These are phyloP conservation scores for Syzygium malaccense DNA, from an alignment of 441 rosid species.

Conservation along the genomic window DNA sequence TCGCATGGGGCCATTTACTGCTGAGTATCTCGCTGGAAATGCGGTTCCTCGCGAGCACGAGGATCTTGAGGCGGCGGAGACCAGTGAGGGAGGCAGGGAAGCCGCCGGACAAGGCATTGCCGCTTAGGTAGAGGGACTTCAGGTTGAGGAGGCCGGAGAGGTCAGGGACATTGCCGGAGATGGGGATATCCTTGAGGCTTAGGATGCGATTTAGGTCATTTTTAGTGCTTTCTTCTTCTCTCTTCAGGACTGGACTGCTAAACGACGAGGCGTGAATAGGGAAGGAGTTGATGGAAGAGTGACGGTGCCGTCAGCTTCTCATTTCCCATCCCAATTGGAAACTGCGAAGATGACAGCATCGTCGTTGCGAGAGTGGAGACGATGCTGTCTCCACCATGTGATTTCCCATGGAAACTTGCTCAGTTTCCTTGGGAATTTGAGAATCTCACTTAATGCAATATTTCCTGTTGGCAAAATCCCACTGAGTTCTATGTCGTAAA, in stretches of 20 bases:
- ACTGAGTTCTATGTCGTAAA: neutral
- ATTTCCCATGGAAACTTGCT: neutral
- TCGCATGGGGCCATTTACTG: no score
- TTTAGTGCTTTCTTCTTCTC: neutral
- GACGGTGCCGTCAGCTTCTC: no score
- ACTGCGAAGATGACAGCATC: no score
- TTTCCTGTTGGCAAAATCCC: no score
- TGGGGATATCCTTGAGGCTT: slow-evolving; percentile 71
- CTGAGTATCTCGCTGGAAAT: slow-evolving; percentile 57
- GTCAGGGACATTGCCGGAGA: slow-evolving; percentile 63
- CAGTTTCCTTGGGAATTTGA: no score
- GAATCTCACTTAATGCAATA: no score
- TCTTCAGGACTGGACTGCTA: neutral
- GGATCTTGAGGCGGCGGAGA: slow-evolving; percentile 63
- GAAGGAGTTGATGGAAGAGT: neutral
- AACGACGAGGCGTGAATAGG: neutral
- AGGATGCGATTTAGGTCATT: slow-evolving; percentile 34
- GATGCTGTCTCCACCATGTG: no score
- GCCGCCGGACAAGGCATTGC: slow-evolving; percentile 59
- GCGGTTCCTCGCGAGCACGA: slow-evolving; percentile 42
- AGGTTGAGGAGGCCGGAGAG: slow-evolving; percentile 61
- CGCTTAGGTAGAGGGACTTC: slow-evolving; percentile 59
- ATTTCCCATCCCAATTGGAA: neutral
- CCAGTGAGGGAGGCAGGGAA: slow-evolving; percentile 53
- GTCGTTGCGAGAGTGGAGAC: no score